These are phyloP conservation scores for Darksidea phi DNA, from an alignment of 495 filamentous ascomycete genomes.

Conservation along the genomic window DNA sequence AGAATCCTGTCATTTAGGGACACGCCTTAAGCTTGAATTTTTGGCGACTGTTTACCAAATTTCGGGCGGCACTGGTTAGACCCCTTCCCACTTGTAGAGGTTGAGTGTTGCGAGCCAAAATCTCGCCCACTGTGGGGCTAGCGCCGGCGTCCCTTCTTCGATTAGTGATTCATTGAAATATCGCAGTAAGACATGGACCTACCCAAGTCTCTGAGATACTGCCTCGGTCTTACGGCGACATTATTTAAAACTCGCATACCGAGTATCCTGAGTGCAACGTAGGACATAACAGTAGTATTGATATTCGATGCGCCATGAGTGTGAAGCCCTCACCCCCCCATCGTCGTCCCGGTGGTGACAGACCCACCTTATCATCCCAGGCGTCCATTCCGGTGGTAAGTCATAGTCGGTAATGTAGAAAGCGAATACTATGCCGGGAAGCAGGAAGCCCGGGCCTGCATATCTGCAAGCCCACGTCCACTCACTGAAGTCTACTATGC, in stretches of 20 bases:
- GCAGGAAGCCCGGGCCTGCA: constrained; percentile 80
- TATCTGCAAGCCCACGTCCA: constrained; percentile 84
- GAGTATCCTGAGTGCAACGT: constrained; percentile 72
- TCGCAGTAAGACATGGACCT: not conserved
- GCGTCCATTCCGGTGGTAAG: constrained; percentile 74
- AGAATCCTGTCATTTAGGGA: constrained; percentile 55
- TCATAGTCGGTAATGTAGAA: constrained; percentile 85
- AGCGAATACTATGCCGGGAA: constrained; percentile 79
- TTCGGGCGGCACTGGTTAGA: constrained; percentile 90
- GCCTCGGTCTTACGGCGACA: constrained; percentile 77
- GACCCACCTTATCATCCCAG: constrained; percentile 89
- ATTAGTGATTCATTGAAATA: not conserved
- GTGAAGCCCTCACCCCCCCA: constrained; percentile 93
- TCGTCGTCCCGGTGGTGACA: constrained; percentile 82
- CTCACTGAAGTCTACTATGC: not conserved
- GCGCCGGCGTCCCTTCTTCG: constrained; percentile 65
- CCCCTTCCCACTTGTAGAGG: constrained; percentile 84
- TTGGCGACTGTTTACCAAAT: constrained; percentile 59
- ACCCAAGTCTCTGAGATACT: not conserved
- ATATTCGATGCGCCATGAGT: constrained; percentile 88
- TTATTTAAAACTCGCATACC: constrained; percentile 80
- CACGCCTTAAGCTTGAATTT: not conserved
- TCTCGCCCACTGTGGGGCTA: constrained; percentile 89
- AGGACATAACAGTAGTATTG: constrained; percentile 86
- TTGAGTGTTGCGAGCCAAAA: constrained; percentile 86